A percentile compares a stretch with the other conserved stretches of the same genome.
Conservation (phyloP, 1,284 basidiomycete genomes). For the Agroathelia rolfsii region DNA sequence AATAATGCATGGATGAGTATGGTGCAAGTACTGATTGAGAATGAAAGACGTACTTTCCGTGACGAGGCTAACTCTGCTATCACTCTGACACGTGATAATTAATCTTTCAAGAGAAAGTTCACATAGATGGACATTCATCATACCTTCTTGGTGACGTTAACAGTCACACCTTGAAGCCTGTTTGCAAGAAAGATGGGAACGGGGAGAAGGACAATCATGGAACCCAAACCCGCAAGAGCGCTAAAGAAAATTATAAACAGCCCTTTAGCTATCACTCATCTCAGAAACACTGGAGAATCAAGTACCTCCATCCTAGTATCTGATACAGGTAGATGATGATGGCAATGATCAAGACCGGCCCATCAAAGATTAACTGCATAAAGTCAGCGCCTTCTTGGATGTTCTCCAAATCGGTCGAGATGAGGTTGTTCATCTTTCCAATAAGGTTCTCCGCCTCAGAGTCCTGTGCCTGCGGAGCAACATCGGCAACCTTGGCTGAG, state of each 20-base stretch:
- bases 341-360: constrained; percentile 19
- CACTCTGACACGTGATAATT: constrained; percentile 16
- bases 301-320: constrained; percentile 16
- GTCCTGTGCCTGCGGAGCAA: neutral
- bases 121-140: neutral
- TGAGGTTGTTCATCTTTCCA: constrained; percentile 29
- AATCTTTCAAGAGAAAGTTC: neutral
- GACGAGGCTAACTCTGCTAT: constrained; percentile 27
- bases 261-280: too few relatives aligned
- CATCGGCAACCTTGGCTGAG: constrained; percentile 1
- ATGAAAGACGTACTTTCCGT: constrained; percentile 23
- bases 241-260: too few relatives aligned
- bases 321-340: constrained; percentile 20
- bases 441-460: constrained; percentile 17
- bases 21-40: neutral
- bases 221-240: constrained; percentile 26
- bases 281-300: neutral
- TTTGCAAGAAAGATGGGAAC: constrained; percentile 19
- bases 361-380: constrained; percentile 6
- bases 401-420: constrained; percentile 13
- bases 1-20: constrained; percentile 2
- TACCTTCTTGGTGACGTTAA: constrained; percentile 13
- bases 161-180: constrained; percentile 13
- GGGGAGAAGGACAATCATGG: constrained; percentile 26
- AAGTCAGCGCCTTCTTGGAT: constrained; percentile 10